Base-by-base conservation (phyloP, 2,329 filamentous ascomycete species). In the Colletotrichum sp. region DNA sequence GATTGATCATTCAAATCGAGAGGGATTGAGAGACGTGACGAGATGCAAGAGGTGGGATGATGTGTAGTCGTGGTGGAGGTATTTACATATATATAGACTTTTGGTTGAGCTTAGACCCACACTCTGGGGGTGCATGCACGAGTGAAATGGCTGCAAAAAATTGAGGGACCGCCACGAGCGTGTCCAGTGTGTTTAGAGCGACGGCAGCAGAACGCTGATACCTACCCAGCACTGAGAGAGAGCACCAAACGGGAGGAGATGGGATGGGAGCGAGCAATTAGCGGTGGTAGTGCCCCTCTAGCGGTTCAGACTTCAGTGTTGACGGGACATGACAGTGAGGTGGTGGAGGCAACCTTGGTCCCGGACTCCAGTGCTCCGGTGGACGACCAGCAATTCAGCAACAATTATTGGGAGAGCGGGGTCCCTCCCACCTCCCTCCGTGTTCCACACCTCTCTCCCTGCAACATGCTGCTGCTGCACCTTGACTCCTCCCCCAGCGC, bases 41-140 rank as follows among this genome's bases (percentile, higher is more conserved):
- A 62, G 27, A 54, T 47, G 38, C 16, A 68, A 64, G 36, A 63
- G 58, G 76, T 54, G 65, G 57, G 64, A 63, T 66, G 59, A 72
- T 59, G 68, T 43, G 38, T 34, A 59, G 58, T 64, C 15, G 38
- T 27, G 61, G 62, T 66, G 66, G 62, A 72, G 70, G 72, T 74
- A 74, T 68, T 68, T 68, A 59, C 66, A 59, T 68, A 61, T 68
- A 68, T 68, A 68, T 68, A 68, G 66, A 51, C 66, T 68, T 68
- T 68, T 61, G 66, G 66, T 68, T 68, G 66, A 43, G 66, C 55
- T 43, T 68, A 68, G 66, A 57, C 55, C 66, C 66, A 68, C 66
- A 68, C 66, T 68, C 43, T 34, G 55, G 66, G 66, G 55, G 55
- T 68, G 55, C 54, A 36, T 68, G 55, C 55, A 61, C 66, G 55